Conservation (phyloP, 2,329 filamentous ascomycete genomes). For the Teratosphaeria epicoccoides region DNA sequence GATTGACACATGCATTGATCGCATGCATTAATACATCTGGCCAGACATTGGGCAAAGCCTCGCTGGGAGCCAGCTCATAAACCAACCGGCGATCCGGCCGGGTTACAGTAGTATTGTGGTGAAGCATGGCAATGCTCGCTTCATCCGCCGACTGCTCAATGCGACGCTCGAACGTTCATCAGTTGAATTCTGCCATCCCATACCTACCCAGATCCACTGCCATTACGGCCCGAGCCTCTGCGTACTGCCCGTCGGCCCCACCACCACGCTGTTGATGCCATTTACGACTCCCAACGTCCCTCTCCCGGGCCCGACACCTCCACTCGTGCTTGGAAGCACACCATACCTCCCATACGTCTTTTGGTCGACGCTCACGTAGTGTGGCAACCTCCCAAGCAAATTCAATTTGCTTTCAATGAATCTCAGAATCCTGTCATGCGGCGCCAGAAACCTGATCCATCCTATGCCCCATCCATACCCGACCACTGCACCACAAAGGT, state of each 20-base stretch:
- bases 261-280: slow-evolving; percentile 32
- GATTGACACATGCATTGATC: too few relatives aligned
- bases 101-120: too few relatives aligned
- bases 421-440: slow-evolving; percentile 75
- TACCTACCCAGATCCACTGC: not conserved
- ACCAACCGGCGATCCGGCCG: too few relatives aligned
- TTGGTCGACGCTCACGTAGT: slow-evolving; percentile 90
- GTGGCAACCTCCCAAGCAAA: slow-evolving; percentile 69
- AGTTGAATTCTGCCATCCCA: not conserved
- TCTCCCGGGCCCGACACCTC: slow-evolving; percentile 14
- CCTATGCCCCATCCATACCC: slow-evolving; percentile 84
- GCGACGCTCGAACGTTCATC: not conserved
- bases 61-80: too few relatives aligned
- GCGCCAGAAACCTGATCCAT: slow-evolving; percentile 79
- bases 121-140: too few relatives aligned
- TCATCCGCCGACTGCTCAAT: not conserved
- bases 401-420: slow-evolving; percentile 87
- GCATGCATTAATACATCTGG: too few relatives aligned
- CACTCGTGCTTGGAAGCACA: slow-evolving; percentile 52
- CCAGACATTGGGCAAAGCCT: too few relatives aligned
- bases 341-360: slow-evolving; percentile 93
- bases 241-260: slow-evolving; percentile 53
- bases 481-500: slow-evolving; percentile 70
- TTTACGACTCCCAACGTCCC: slow-evolving; percentile 18
- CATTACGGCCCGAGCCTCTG: slow-evolving; percentile 61